Evolutionary conservation across 768 basidiomycete species (phyloP).

Genomic region (Pulveroboletus sp.): DNA sequence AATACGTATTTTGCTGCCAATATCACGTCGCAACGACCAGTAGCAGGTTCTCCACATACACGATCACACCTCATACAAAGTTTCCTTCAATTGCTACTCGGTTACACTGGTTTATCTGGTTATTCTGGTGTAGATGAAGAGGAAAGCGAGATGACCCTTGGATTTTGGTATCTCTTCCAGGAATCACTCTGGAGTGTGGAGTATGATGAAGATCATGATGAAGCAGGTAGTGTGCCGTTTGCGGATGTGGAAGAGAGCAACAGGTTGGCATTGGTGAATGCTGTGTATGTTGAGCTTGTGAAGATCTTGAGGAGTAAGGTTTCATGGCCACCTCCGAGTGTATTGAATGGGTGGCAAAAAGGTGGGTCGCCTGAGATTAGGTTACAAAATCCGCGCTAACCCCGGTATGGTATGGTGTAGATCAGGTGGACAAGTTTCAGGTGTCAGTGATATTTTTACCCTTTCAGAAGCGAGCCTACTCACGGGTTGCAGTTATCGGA

Average conservation of each 20-base stretch:
- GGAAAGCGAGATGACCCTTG: conserved; percentile 80
- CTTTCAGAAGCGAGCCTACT: background rate
- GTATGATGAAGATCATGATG: conserved; percentile 39
- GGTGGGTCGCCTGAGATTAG: conserved; percentile 39
- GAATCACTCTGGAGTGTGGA: conserved; percentile 77
- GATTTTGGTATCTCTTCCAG: conserved; percentile 89
- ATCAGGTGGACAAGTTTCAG: conserved; percentile 75
- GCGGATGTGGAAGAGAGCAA: conserved; percentile 29
- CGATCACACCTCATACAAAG: conserved; percentile 57
- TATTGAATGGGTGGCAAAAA: conserved; percentile 55
- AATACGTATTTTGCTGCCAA: conserved; percentile 68
- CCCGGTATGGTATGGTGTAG: conserved; percentile 32
- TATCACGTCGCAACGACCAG: conserved; percentile 45
- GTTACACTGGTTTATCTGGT: conserved; percentile 71
- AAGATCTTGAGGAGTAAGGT: conserved; percentile 67
- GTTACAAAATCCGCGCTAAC: conserved; percentile 1
- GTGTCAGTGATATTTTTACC: conserved; percentile 44
- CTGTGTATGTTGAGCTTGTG: conserved; percentile 77
- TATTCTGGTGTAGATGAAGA: conserved; percentile 82
- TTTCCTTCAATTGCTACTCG: conserved; percentile 65
- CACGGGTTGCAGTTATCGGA: conserved; percentile 54
- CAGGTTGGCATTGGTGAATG: conserved; percentile 56
- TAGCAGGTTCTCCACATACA: conserved; percentile 34
- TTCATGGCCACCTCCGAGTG: conserved; percentile 54
- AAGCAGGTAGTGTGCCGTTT: conserved; percentile 16